phyloP scores from a whole-genome alignment of 495 filamentous ascomycete species.

The Tuber microsphaerosporum region DNA sequence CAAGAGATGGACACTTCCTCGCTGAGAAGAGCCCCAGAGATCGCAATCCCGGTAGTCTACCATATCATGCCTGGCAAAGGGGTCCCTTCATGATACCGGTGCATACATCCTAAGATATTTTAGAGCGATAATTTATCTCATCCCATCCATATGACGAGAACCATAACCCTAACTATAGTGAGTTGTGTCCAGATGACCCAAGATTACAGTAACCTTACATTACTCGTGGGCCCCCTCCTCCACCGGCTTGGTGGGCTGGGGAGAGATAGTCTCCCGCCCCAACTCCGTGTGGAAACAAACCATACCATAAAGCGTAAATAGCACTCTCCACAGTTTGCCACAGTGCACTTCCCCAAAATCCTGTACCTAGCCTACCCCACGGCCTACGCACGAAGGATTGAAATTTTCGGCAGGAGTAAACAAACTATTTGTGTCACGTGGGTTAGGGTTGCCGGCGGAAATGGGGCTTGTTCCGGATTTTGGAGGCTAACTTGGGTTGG shows the following conservation, averaged over 20 bases:
- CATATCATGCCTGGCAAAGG: background rate
- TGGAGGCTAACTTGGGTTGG: background rate
- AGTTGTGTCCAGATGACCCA: background rate
- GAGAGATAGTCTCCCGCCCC: background rate
- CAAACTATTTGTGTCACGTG: background rate
- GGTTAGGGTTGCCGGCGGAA: background rate
- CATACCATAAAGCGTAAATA: background rate
- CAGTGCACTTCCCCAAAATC: background rate
- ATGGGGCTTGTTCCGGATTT: background rate
- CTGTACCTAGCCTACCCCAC: too few species aligned
- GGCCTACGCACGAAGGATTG: too few species aligned
- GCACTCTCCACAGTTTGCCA: background rate
- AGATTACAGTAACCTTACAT: background rate
- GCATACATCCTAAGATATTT: background rate
- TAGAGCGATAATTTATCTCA: background rate
- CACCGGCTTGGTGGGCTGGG: background rate
- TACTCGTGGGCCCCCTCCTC: background rate
- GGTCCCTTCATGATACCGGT: background rate
- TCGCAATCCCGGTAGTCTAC: background rate
- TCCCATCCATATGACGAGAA: background rate
- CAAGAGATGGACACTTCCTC: background rate
- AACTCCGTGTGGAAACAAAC: background rate
- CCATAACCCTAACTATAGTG: background rate
- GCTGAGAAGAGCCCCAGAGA: background rate
- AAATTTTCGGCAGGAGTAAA: background rate